Base-by-base conservation (phyloP, 2,329 filamentous ascomycete species). In the Penicillium sp. region DNA sequence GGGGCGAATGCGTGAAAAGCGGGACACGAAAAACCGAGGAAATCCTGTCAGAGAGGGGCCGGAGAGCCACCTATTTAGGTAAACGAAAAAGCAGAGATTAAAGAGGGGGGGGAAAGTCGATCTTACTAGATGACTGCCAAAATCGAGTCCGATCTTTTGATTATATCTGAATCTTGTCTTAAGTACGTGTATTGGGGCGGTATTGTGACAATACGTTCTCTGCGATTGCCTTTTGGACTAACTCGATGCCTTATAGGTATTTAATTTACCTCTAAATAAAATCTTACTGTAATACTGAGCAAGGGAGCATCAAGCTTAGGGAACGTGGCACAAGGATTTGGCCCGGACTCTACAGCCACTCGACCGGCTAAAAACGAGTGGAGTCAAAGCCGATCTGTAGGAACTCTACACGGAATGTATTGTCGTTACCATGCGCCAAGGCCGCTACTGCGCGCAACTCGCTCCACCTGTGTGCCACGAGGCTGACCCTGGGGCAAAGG, bases 391-490 rank as follows among this genome's bases (percentile, higher is more conserved):
- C 16, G n/a, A 35, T 35, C 44, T 48, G 26, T 48, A 6, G 13
- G 19, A 31, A 31, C 45, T 31, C 29, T 31, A 31, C 47, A 47
- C 33, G 31, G 59, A 52, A 57, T 56, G 49, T 54, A 55, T 49
- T 55, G 49, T 29, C 27, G 48, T 57, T 53, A 57, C 55, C 55
- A 60, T 54, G 49, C 45, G 67, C 65, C 63, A 68, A 69, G 67
- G 52, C 66, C 57, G 52, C 63, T 65, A 61, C 65, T 67, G 65
- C 64, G 60, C 52, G 60, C 55, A 48, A 59, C 55, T 52, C 50
- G 14, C 50, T 55, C 51, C 59, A 54, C 54, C 54, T 49, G 35
- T 46, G 58, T 65, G 66, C 67, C 67, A 69, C 66, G 68, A 69
- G 68, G 68, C 61, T 59, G 60, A 58, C 46, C 52, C 50, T 37